Evolutionary conservation across 164 flowering plant genomes (phyloP).

Genomic region (Magnolia officinalis): DNA sequence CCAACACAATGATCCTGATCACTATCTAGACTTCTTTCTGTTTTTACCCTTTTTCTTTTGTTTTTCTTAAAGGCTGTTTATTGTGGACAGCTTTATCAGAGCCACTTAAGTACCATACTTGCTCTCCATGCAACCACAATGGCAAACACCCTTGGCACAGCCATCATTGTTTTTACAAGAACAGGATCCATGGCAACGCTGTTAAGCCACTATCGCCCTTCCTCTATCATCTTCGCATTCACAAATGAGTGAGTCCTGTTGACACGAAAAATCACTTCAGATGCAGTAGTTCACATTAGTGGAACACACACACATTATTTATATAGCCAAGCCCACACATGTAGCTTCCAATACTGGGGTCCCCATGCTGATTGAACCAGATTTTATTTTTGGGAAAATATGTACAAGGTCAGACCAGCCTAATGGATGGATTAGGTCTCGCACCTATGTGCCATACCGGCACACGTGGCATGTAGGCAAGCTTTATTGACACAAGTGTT

Average conservation of each 20-base stretch:
- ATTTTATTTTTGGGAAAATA: too few relatives aligned
- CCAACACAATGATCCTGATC: neutral
- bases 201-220: slow-evolving; percentile 87
- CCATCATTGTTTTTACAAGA: slow-evolving; percentile 91
- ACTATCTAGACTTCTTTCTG: neutral
- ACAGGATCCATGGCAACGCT: slow-evolving; percentile 90
- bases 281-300: too few relatives aligned
- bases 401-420: too few relatives aligned
- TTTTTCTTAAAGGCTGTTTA: neutral
- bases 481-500: too few relatives aligned
- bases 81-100: slow-evolving; percentile 38
- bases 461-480: too few relatives aligned
- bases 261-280: too few relatives aligned
- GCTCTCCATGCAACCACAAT: slow-evolving; percentile 89
- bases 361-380: too few relatives aligned
- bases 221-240: slow-evolving; percentile 83
- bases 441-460: too few relatives aligned
- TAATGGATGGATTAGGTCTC: too few relatives aligned
- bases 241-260: slow-evolving; percentile 72
- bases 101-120: slow-evolving; percentile 88
- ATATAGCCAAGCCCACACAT: too few relatives aligned
- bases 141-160: slow-evolving; percentile 86
- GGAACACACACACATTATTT: too few relatives aligned
- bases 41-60: neutral
- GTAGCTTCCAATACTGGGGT: too few relatives aligned